Evolutionary conservation across 2,329 filamentous ascomycete species (phyloP).

Genomic region (Scytalidium sp.): DNA sequence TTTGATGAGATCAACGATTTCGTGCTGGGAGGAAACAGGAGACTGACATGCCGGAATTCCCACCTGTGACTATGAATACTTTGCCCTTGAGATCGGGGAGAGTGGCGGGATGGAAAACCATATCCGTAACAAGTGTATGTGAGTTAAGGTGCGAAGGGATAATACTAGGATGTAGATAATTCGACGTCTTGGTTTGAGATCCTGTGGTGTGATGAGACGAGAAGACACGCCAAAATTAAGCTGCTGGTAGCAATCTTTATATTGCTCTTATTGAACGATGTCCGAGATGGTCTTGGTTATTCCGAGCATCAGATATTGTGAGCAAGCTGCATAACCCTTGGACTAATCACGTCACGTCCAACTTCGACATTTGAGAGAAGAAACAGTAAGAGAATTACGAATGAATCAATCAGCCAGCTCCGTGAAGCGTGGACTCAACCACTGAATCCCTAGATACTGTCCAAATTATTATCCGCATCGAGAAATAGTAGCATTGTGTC

Average conservation of each 20-base stretch:
- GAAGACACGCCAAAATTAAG: conserved; percentile 14
- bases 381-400: conserved; percentile 6
- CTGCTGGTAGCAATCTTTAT: conserved; percentile 20
- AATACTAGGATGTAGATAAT: conserved; percentile 11
- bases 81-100: conserved; percentile 41
- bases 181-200: conserved; percentile 15
- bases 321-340: conserved; percentile 14
- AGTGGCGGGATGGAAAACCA: conserved; percentile 36
- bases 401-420: conserved; percentile 24
- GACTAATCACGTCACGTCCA: conserved; percentile 8
- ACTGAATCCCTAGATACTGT: conserved; percentile 6
- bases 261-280: conserved; percentile 17
- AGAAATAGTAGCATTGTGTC: conserved; percentile 7
- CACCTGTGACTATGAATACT: conserved; percentile 42
- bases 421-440: conserved; percentile 16
- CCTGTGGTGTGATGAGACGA: conserved; percentile 14
- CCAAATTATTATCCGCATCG: conserved; percentile 5
- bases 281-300: conserved; percentile 14
- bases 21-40: conserved; percentile 9
- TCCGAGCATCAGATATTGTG: conserved; percentile 9
- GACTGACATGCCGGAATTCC: conserved; percentile 42
- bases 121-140: conserved; percentile 16
- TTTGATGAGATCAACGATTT: conserved; percentile 12
- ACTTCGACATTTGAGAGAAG: conserved; percentile 8
- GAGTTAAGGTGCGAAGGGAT: conserved; percentile 12